These are phyloP conservation scores for Cryphonectria parasitica DNA, from an alignment of 2,329 filamentous ascomycete genomes.

Conservation along the genomic window DNA sequence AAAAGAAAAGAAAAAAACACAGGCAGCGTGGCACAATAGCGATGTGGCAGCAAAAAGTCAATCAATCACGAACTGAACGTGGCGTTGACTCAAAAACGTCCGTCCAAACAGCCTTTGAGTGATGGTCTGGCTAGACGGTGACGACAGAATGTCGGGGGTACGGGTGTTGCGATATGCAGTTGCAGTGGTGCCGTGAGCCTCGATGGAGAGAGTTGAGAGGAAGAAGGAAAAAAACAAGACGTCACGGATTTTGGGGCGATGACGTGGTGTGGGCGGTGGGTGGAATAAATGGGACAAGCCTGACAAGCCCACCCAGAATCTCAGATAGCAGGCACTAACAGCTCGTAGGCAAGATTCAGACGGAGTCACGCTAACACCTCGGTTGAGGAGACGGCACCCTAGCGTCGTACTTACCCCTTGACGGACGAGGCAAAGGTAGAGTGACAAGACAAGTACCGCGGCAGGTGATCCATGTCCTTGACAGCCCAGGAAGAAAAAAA, in stretches of 20 bases:
- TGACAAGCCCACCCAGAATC: slow-evolving; percentile 13
- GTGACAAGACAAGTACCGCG: slow-evolving; percentile 14
- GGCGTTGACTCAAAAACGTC: not conserved
- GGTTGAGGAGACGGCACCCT: not conserved
- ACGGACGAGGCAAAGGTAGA: slow-evolving; percentile 10
- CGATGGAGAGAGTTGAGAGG: slow-evolving; percentile 26
- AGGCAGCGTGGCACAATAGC: slow-evolving; percentile 10
- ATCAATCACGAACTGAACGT: not conserved
- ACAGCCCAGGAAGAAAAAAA: slow-evolving; percentile 17
- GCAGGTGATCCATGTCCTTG: not conserved
- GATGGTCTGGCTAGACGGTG: slow-evolving; percentile 8
- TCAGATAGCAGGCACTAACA: slow-evolving; percentile 21
- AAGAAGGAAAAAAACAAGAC: slow-evolving; percentile 29
- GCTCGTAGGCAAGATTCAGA: slow-evolving; percentile 5
- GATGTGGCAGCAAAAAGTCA: slow-evolving; percentile 7
- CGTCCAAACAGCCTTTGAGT: not conserved
- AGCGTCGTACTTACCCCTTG: slow-evolving; percentile 6
- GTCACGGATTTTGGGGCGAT: slow-evolving; percentile 29
- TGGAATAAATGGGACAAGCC: slow-evolving; percentile 29
- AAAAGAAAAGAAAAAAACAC: not conserved
- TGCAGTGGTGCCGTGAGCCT: slow-evolving; percentile 17
- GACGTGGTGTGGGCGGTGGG: slow-evolving; percentile 31
- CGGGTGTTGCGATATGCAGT: slow-evolving; percentile 4
- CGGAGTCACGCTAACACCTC: slow-evolving; percentile 6
- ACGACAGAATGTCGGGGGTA: slow-evolving; percentile 11